phyloP scores from a whole-genome alignment of 331 rosid species.

The Quercus tomentella region DNA sequence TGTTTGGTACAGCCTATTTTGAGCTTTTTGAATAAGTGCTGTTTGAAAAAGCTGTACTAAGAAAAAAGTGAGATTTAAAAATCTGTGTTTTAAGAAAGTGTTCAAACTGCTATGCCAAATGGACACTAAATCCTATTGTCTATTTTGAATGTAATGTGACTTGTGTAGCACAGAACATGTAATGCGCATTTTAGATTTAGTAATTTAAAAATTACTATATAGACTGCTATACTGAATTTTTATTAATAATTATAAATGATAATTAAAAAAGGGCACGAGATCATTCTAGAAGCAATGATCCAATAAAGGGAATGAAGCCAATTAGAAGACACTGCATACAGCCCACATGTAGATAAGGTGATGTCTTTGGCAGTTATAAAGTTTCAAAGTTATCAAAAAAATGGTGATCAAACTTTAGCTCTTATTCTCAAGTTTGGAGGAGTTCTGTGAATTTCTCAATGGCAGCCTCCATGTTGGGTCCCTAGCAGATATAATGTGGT shows the following conservation, averaged over 20 bases:
- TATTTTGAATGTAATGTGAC: conserved; percentile 4
- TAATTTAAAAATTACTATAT: neutral
- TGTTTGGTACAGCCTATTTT: too few species aligned
- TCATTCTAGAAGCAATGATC: neutral
- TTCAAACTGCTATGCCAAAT: too few species aligned
- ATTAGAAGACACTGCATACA: neutral
- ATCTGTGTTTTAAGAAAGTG: too few species aligned
- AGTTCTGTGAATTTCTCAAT: neutral
- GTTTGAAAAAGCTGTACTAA: too few species aligned
- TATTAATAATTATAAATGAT: neutral
- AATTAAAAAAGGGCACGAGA: neutral
- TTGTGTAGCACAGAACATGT: neutral
- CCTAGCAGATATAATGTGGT: neutral
- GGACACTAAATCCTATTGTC: neutral
- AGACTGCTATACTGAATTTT: neutral
- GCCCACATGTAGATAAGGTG: neutral
- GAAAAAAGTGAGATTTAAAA: too few species aligned
- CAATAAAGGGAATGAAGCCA: neutral
- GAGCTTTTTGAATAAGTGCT: too few species aligned
- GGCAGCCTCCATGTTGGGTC: neutral
- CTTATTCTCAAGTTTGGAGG: neutral
- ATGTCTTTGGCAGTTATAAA: neutral
- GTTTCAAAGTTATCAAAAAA: neutral
- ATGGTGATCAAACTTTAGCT: neutral
- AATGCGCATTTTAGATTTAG: neutral